Conservation (phyloP, 2,329 filamentous ascomycete species). For the Aschersonia sp. region DNA sequence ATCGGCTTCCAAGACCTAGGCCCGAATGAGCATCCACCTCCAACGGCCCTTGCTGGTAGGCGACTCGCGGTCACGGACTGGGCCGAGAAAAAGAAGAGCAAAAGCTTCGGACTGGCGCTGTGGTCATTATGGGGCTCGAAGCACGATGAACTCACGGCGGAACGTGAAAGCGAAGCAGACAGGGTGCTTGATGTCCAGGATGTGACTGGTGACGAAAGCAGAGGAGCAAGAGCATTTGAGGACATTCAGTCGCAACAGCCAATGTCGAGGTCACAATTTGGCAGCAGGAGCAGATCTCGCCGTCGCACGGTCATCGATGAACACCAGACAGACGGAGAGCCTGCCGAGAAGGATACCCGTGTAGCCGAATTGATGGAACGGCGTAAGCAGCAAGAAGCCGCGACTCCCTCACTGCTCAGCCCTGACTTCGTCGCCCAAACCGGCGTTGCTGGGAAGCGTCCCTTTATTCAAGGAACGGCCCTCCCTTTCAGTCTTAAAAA, state of each 20-base stretch:
- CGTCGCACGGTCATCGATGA: conserved; percentile 35
- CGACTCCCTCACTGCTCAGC: conserved; percentile 27
- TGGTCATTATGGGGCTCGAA: conserved; percentile 85
- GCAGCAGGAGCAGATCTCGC: conserved; percentile 25
- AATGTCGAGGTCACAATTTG: conserved; percentile 4
- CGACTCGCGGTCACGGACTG: conserved; percentile 32
- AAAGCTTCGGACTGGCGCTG: conserved; percentile 62
- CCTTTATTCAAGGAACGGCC: conserved; percentile 53
- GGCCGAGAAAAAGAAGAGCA: conserved; percentile 36
- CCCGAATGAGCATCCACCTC: conserved; percentile 63
- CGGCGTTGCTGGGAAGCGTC: conserved; percentile 44
- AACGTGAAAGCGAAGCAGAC: conserved; percentile 38
- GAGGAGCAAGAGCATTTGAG: conserved; percentile 25
- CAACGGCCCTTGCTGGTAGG: conserved; percentile 66
- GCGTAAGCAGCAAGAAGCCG: conserved; percentile 22
- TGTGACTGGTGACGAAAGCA: conserved; percentile 24
- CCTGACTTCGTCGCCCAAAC: conserved; percentile 28
- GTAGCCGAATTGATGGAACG: conserved; percentile 28
- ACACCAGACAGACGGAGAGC: conserved; percentile 25
- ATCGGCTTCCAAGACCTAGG: conserved; percentile 58
- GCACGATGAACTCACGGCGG: conserved; percentile 65
- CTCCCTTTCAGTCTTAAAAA: conserved; percentile 57
- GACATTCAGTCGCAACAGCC: conserved; percentile 25
- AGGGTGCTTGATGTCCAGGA: conserved; percentile 15
- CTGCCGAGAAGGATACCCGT: conserved; percentile 23